phyloP scores from a whole-genome alignment of 2,329 filamentous ascomycete genomes.

The Sclerotinia subarctica region DNA sequence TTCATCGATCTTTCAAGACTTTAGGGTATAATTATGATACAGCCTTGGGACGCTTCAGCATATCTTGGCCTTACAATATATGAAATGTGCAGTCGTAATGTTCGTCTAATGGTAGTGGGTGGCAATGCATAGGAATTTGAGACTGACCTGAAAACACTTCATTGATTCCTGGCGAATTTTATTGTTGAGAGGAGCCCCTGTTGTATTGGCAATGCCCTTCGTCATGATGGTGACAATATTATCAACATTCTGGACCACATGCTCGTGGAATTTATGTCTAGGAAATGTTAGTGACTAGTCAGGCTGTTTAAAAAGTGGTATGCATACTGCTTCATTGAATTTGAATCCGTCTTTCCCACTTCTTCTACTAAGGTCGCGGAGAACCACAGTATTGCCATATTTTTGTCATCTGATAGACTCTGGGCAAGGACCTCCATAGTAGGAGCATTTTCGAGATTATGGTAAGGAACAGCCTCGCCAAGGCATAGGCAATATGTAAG shows the following conservation, averaged over 20 bases:
- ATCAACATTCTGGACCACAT: slow-evolving; percentile 50
- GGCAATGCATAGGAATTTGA: background rate
- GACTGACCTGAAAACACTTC: slow-evolving; percentile 56
- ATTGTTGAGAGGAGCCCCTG: slow-evolving; percentile 42
- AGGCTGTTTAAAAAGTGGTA: slow-evolving; percentile 16
- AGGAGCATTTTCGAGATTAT: slow-evolving; percentile 45
- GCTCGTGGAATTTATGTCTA: slow-evolving; percentile 47
- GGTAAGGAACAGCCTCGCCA: slow-evolving; percentile 47
- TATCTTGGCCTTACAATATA: background rate
- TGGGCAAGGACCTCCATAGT: slow-evolving; percentile 46
- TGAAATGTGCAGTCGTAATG: background rate
- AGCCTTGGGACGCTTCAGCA: slow-evolving; percentile 5
- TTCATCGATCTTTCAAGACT: background rate
- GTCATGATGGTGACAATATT: slow-evolving; percentile 50
- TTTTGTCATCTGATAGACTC: slow-evolving; percentile 48
- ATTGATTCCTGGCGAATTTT: slow-evolving; percentile 54
- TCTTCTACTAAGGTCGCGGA: slow-evolving; percentile 62
- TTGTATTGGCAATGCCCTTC: slow-evolving; percentile 39
- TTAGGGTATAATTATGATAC: background rate
- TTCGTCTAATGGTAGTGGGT: background rate
- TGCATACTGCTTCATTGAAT: slow-evolving; percentile 53
- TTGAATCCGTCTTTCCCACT: slow-evolving; percentile 63
- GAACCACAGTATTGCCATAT: slow-evolving; percentile 64
- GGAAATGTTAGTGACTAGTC: slow-evolving; percentile 15
- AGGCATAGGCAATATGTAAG: slow-evolving; percentile 57